Evolutionary conservation across 2,329 filamentous ascomycete species (phyloP), one percentile per base, ranked within the genome.

Genomic region (Colletotrichum endophyticum): DNA sequence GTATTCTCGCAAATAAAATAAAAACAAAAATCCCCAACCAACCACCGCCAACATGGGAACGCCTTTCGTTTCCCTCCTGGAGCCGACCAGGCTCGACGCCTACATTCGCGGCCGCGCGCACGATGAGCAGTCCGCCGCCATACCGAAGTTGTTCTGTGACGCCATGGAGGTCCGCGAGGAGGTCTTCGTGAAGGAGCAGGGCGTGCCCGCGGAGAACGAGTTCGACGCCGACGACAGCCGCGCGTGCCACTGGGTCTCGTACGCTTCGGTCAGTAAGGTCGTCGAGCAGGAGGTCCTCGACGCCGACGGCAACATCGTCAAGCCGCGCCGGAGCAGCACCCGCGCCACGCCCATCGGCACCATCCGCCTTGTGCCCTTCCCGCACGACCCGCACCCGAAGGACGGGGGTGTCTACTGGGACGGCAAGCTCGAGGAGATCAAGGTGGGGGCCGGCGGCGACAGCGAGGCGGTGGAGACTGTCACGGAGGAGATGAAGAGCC

Each of bases 241-340:
- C 44, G 93, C 92, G 79, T 96, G 93, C 86, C 96, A 98, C 84
- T 98, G 95, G 94, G 93, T 98, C 34, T 88, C 93, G n/a, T 98
- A 98, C 84, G 92, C 92, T 64, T 92, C 89, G 19, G 89, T 94
- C 72, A 89, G 90, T 70, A 87, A 85, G 66, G 85, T 83, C 5
- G 84, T 85, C 61, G 84, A 85, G 75, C 82, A 83, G 7, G 88
- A 89, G 82, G 80, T 86, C 61, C 85, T 84, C 32, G 86, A 91
- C 80, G 83, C 85, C 7, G 80, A 81, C n/a, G 86, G 85, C 73
- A 83, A 85, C 39, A 81, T 89, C 49, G 63, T 86, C 62, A 84
- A 82, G 22, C 85, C 85, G n/a, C 84, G 87, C 66, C 84, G 83
- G 78, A 89, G 87, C 82, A 86, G 84, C 71, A 89, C 87, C 25